Evolutionary conservation across 371 early-diverging fungal species (phyloP).

Genomic region (Mucor plumbeus): DNA sequence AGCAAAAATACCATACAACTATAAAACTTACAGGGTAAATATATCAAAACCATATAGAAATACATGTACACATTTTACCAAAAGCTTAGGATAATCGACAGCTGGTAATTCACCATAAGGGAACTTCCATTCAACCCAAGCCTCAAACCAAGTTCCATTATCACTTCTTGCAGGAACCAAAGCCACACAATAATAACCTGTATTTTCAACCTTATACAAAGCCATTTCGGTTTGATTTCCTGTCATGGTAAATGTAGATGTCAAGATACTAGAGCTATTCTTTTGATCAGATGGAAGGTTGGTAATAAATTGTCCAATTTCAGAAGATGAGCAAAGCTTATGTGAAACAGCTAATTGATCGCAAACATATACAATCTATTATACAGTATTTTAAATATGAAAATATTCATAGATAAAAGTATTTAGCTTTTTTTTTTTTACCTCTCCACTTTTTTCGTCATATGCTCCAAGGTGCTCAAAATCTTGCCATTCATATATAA

Average conservation of each 20-base stretch:
- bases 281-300: constrained; percentile 30
- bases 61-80: constrained; percentile 47
- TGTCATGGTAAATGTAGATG: constrained; percentile 36
- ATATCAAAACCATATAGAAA: not conserved
- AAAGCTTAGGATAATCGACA: constrained; percentile 84
- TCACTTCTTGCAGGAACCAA: constrained; percentile 31
- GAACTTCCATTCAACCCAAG: constrained; percentile 73
- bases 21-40: not conserved
- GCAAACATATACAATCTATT: constrained; percentile 56
- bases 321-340: constrained; percentile 49
- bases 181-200: constrained; percentile 80
- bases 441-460: constrained; percentile 37
- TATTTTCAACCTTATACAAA: constrained; percentile 59
- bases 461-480: constrained; percentile 49
- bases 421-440: not conserved
- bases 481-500: constrained; percentile 66
- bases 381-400: not conserved
- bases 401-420: not conserved
- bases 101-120: constrained; percentile 88
- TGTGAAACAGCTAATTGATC: constrained; percentile 47
- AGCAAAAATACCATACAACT: constrained; percentile 66
- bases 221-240: constrained; percentile 37
- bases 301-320: constrained; percentile 52
- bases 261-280: constrained; percentile 47
- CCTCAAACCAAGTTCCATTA: constrained; percentile 50